phyloP scores from a whole-genome alignment of 2,329 filamentous ascomycete species.

The Sclerotinia subarctica region DNA sequence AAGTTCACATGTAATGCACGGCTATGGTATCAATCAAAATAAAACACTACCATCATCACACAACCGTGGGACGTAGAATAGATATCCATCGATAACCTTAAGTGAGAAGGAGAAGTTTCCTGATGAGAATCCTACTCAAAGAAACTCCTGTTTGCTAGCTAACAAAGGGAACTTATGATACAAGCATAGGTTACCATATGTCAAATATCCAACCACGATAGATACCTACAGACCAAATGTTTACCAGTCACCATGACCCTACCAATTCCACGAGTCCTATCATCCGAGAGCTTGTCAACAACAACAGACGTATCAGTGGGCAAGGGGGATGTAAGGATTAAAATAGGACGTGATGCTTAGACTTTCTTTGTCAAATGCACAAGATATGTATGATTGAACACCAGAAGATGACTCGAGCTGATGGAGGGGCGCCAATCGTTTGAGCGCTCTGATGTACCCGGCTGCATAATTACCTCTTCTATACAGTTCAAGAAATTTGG shows the following conservation, averaged over 20 bases:
- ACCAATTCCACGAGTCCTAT: background rate
- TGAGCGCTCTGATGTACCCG: background rate
- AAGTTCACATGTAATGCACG: background rate
- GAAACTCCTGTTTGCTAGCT: background rate
- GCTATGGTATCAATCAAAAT: background rate
- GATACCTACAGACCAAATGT: background rate
- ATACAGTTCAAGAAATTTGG: background rate
- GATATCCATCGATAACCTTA: background rate
- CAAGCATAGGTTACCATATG: no score
- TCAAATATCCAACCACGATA: background rate
- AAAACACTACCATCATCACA: background rate
- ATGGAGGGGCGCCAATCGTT: background rate
- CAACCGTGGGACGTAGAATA: background rate
- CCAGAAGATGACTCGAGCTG: conserved; percentile 9
- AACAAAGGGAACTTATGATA: background rate
- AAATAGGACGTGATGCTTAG: conserved; percentile 3
- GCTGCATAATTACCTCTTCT: background rate
- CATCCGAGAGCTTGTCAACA: no score
- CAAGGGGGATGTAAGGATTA: background rate
- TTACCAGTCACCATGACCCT: no score
- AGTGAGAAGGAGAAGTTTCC: background rate
- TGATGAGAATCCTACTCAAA: background rate
- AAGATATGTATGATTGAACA: conserved; percentile 2
- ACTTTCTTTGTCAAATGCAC: background rate
- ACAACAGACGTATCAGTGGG: background rate